These are phyloP conservation scores for Aspergillus phoenicis DNA, from an alignment of 2,329 filamentous ascomycete species.

Conservation along the genomic window DNA sequence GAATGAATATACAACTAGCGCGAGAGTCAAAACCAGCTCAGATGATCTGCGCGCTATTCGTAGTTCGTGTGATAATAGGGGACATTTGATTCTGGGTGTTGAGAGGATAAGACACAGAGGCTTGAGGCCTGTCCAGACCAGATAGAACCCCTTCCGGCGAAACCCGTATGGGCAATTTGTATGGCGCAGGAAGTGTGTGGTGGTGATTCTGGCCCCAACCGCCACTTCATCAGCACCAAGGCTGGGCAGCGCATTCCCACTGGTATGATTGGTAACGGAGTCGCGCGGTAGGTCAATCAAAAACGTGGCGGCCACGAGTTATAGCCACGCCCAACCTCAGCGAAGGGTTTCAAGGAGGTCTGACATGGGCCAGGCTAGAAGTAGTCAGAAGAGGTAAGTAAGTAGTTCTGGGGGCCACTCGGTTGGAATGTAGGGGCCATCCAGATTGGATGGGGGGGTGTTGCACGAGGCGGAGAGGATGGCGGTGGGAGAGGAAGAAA, in stretches of 20 bases:
- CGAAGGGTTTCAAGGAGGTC: constrained; percentile 1
- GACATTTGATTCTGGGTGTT: neutral
- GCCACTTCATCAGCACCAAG: constrained; percentile 1
- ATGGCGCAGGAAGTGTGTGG: neutral
- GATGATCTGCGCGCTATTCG: constrained; percentile 7
- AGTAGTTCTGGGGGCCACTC: neutral
- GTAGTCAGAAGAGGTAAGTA: neutral
- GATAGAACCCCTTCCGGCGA: neutral
- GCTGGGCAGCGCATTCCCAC: neutral
- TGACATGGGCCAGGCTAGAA: neutral
- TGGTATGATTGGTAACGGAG: neutral
- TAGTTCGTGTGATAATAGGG: neutral
- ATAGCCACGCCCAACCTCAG: constrained; percentile 11
- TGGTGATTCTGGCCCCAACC: constrained; percentile 9
- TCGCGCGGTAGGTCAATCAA: constrained; percentile 23
- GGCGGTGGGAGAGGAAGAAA: neutral
- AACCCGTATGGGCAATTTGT: neutral
- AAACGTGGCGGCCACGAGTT: constrained; percentile 41
- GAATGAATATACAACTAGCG: constrained; percentile 5
- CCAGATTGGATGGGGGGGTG: neutral
- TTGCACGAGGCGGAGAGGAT: neutral
- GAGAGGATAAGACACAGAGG: neutral
- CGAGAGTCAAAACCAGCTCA: constrained; percentile 5
- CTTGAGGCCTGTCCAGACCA: neutral
- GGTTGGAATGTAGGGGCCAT: neutral